Conservation (phyloP, 2,329 filamentous ascomycete genomes). For the Lomentospora prolificans region DNA sequence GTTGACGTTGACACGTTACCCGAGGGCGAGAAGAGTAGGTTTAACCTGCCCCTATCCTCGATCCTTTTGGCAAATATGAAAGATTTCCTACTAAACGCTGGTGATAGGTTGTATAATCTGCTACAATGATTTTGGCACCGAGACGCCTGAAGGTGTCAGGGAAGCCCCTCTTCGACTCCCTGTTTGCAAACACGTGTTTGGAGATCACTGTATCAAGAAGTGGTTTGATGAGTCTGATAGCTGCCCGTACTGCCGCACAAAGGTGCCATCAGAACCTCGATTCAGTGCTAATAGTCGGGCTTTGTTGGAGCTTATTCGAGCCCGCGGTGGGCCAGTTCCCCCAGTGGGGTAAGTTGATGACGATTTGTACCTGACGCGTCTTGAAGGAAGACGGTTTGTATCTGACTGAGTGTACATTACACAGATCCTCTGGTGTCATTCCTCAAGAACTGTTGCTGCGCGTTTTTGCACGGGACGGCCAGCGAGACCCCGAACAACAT, state of each 20-base stretch:
- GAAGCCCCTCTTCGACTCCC: constrained; percentile 50
- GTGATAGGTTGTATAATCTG: constrained; percentile 50
- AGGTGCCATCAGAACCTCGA: constrained; percentile 40
- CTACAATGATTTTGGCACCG: constrained; percentile 50
- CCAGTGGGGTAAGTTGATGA: neutral
- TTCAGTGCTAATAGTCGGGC: constrained; percentile 4
- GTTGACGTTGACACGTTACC: constrained; percentile 34
- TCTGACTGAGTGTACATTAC: too few relatives aligned
- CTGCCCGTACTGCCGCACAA: constrained; percentile 55
- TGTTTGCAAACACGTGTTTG: constrained; percentile 55
- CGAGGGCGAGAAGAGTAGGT: constrained; percentile 18
- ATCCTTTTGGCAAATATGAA: neutral
- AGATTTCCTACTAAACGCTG: neutral
- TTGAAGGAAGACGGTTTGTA: too few relatives aligned
- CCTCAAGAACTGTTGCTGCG: constrained; percentile 2
- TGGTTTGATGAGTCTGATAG: constrained; percentile 54
- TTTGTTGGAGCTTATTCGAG: constrained; percentile 6
- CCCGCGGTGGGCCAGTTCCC: neutral
- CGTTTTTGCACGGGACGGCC: neutral
- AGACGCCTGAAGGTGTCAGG: constrained; percentile 46
- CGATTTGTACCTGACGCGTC: neutral
- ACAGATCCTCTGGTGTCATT: neutral
- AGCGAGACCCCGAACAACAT: neutral
- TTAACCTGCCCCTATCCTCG: neutral
- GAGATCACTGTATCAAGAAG: constrained; percentile 53